A percentile compares a stretch with the other conserved stretches of the same genome.
Conservation (phyloP, 2,329 filamentous ascomycete genomes). For the Neonectria neomacrospora region DNA sequence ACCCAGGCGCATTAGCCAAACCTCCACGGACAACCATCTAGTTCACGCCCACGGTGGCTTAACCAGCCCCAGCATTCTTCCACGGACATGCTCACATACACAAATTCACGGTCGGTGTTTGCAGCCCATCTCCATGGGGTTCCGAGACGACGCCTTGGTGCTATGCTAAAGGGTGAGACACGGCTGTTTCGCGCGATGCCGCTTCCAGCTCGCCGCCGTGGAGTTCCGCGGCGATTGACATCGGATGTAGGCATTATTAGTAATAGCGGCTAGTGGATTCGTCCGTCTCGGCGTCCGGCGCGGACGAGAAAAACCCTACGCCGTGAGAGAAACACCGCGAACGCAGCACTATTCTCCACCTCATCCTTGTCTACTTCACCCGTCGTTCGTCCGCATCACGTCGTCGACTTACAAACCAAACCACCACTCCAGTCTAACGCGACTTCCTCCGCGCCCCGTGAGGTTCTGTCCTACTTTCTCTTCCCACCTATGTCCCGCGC, state of each 20-base stretch:
- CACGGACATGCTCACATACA: background rate
- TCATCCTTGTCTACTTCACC: conserved; percentile 13
- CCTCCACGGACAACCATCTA: conserved; percentile 1
- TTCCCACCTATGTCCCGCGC: background rate
- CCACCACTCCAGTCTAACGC: background rate
- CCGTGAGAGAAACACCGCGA: background rate
- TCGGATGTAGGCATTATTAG: conserved; percentile 19
- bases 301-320: conserved; percentile 23
- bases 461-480: background rate
- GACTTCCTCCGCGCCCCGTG: too few species aligned
- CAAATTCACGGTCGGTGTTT: background rate
- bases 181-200: background rate
- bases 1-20: background rate
- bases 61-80: background rate
- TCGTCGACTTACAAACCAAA: conserved; percentile 7
- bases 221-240: conserved; percentile 27
- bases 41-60: background rate
- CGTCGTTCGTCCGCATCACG: conserved; percentile 31
- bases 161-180: too few species aligned
- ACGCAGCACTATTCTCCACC: background rate
- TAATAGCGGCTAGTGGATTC: conserved; percentile 29
- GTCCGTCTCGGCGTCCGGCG: conserved; percentile 32
- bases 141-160: background rate
- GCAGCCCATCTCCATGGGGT: background rate
- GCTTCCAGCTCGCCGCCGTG: conserved; percentile 2